phyloP scores from a whole-genome alignment of 1,139 yeast genomes.

The Hyphopichia fennica region DNA sequence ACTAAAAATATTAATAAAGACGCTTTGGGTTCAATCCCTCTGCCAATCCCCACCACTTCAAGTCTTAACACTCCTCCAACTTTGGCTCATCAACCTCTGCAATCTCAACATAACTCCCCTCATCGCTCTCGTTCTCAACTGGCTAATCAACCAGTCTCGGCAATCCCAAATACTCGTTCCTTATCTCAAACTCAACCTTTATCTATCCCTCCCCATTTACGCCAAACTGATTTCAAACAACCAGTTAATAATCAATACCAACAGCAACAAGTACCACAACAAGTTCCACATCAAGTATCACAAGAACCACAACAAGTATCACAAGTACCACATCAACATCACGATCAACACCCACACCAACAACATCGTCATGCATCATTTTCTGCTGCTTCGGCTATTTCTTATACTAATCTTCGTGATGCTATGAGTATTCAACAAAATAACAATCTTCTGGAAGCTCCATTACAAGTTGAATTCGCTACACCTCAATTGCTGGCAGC shows the following conservation, averaged over 20 bases:
- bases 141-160: conserved; percentile 9
- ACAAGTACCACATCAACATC: not conserved
- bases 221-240: conserved; percentile 3
- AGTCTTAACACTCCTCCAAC: conserved; percentile 24
- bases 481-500: conserved; percentile 65
- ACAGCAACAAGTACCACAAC: not conserved
- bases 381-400: conserved; percentile 72
- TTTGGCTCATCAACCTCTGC: conserved; percentile 9
- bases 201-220: conserved; percentile 3
- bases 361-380: conserved; percentile 68
- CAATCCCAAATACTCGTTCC: not conserved
- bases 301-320: not conserved
- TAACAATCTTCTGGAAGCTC: conserved; percentile 36
- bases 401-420: conserved; percentile 61
- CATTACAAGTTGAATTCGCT: conserved; percentile 73
- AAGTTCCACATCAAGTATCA: conserved; percentile 2
- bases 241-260: conserved; percentile 7
- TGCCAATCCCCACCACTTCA: conserved; percentile 24
- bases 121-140: not conserved
- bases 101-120: conserved; percentile 4
- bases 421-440: conserved; percentile 28
- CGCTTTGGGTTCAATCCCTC: conserved; percentile 17
- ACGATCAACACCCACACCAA: not conserved
- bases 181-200: conserved; percentile 2
- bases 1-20: not conserved